Evolutionary conservation across 768 basidiomycete species (phyloP).

Genomic region (Pleurotus tuoliensis): DNA sequence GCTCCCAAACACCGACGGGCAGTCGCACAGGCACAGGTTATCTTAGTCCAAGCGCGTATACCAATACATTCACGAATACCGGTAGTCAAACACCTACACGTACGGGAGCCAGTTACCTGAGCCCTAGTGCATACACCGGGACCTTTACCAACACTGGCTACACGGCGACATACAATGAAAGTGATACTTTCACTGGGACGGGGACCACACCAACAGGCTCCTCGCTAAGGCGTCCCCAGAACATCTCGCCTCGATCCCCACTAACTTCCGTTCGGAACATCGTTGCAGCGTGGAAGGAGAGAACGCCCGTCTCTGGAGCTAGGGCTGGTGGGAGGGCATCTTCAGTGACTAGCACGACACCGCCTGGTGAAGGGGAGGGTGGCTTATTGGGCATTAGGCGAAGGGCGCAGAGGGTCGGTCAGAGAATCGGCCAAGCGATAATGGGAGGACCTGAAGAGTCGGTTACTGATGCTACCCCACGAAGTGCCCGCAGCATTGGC

Average conservation of each 20-base stretch:
- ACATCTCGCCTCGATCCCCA: conserved; percentile 62
- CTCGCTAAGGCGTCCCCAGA: conserved; percentile 57
- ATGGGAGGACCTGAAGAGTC: conserved; percentile 12
- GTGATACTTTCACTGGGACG: conserved; percentile 36
- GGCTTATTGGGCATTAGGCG: conserved; percentile 51
- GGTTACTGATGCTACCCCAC: conserved; percentile 24
- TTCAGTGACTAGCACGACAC: conserved; percentile 33
- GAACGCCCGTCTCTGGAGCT: conserved; percentile 48
- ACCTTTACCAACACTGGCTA: conserved; percentile 23
- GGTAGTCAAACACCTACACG: conserved; percentile 6
- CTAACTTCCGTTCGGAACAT: conserved; percentile 74
- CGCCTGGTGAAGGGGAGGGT: conserved; percentile 27
- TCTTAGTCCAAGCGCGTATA: conserved; percentile 30
- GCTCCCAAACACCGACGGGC: not conserved
- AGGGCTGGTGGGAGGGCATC: conserved; percentile 30
- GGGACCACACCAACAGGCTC: conserved; percentile 43
- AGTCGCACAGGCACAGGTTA: conserved; percentile 26
- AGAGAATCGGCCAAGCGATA: conserved; percentile 27
- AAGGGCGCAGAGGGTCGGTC: conserved; percentile 36
- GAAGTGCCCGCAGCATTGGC: conserved; percentile 25
- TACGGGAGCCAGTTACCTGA: conserved; percentile 27
- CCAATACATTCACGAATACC: conserved; percentile 35
- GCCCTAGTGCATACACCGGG: conserved; percentile 30
- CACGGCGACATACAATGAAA: conserved; percentile 24
- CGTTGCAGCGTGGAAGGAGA: conserved; percentile 77